A percentile compares a stretch with the other conserved stretches of the same genome.
These are phyloP conservation scores for Calamus simplicifolius DNA, from an alignment of 176 grass and related monocot genomes.

Conservation along the genomic window DNA sequence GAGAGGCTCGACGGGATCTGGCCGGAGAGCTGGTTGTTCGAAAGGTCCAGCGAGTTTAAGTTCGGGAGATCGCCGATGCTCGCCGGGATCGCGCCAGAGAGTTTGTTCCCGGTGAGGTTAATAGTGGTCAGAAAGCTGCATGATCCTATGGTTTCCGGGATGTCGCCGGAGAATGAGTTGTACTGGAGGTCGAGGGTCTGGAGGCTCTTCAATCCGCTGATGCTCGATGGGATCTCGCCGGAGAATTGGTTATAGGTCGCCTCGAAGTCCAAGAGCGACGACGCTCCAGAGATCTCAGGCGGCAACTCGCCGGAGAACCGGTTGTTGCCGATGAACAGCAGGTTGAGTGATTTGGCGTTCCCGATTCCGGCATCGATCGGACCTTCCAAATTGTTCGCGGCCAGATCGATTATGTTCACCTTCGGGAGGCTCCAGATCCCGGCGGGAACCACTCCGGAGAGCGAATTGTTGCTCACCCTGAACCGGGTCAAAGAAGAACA, in stretches of 20 bases:
- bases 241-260: constrained; percentile 46
- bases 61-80: constrained; percentile 42
- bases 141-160: constrained; percentile 51
- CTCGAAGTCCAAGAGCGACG: constrained; percentile 29
- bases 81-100: constrained; percentile 41
- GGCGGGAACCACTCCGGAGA: constrained; percentile 56
- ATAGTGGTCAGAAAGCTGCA: constrained; percentile 46
- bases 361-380: constrained; percentile 33
- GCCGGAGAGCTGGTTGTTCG: constrained; percentile 48
- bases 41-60: constrained; percentile 56
- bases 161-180: constrained; percentile 39
- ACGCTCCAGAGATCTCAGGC: constrained; percentile 32
- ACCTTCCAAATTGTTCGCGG: constrained; percentile 51
- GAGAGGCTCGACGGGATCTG: constrained; percentile 53
- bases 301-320: constrained; percentile 56
- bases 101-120: constrained; percentile 43
- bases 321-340: constrained; percentile 31
- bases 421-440: constrained; percentile 63
- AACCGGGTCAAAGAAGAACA: constrained; percentile 50
- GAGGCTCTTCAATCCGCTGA: constrained; percentile 34
- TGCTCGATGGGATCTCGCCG: constrained; percentile 48
- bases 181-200: constrained; percentile 22
- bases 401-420: constrained; percentile 48
- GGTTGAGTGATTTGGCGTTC: constrained; percentile 27
- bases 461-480: constrained; percentile 59